Evolutionary conservation across 208 protist species (phyloP).

Genomic region (Leishmania tarentolae): DNA sequence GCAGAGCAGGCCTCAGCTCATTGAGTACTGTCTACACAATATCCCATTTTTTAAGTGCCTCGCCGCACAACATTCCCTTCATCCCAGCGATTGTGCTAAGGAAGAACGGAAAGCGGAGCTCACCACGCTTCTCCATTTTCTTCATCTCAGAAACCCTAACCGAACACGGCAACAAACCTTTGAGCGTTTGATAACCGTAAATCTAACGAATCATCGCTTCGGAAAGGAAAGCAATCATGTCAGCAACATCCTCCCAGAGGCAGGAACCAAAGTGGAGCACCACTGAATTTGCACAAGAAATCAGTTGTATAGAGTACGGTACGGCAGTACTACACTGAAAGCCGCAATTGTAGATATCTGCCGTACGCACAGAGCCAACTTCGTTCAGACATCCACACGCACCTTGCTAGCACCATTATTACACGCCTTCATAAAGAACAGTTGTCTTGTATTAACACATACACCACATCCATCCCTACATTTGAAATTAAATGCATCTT

Average conservation of each 20-base stretch:
- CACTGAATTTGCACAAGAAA: background rate
- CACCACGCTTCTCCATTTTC: slow-evolving; percentile 28
- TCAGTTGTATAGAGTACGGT: slow-evolving; percentile 30
- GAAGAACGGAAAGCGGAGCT: slow-evolving; percentile 38
- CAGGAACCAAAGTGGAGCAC: slow-evolving; percentile 30
- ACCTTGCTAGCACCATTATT: slow-evolving; percentile 33
- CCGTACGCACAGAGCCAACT: slow-evolving; percentile 24
- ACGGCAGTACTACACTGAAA: slow-evolving; percentile 30
- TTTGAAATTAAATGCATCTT: slow-evolving; percentile 1
- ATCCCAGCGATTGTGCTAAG: slow-evolving; percentile 16
- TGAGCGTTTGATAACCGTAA: slow-evolving; percentile 7
- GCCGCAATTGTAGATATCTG: slow-evolving; percentile 27
- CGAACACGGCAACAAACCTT: slow-evolving; percentile 15
- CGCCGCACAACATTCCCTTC: slow-evolving; percentile 12
- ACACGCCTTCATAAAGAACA: slow-evolving; percentile 30
- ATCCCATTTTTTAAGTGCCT: slow-evolving; percentile 30
- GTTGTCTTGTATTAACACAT: slow-evolving; percentile 20
- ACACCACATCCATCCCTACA: slow-evolving; percentile 21
- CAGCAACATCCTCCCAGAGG: slow-evolving; percentile 11
- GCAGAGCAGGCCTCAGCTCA: slow-evolving; percentile 23
- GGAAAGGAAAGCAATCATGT: slow-evolving; percentile 18
- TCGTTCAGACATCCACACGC: slow-evolving; percentile 23
- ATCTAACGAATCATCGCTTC: slow-evolving; percentile 27
- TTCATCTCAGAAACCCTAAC: slow-evolving; percentile 32
- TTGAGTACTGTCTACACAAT: slow-evolving; percentile 37